Evolutionary conservation across 306 rosid species (phyloP).

Genomic region (Cercis canadensis): DNA sequence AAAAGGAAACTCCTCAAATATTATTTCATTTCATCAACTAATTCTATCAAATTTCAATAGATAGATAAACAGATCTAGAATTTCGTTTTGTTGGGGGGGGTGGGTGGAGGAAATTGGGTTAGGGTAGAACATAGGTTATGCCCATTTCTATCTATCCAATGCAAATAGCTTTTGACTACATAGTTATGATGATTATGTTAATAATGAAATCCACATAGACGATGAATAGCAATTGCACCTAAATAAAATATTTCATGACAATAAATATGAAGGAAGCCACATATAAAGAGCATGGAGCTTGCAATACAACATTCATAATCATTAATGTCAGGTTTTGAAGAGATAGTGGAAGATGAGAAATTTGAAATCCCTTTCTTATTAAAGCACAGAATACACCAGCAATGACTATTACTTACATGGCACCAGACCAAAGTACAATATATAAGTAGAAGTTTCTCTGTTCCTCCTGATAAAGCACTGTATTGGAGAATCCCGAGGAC

Average conservation of each 20-base stretch:
- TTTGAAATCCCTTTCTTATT: background rate
- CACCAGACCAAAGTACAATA: slow-evolving; percentile 66
- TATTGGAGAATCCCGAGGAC: slow-evolving; percentile 75
- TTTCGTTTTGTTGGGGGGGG: background rate
- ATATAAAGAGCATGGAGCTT: background rate
- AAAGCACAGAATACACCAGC: background rate
- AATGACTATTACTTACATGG: slow-evolving; percentile 69
- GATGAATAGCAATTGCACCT: background rate
- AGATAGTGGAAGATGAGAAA: background rate
- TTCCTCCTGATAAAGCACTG: slow-evolving; percentile 87
- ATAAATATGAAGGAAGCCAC: background rate
- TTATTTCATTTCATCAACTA: slow-evolving; percentile 29
- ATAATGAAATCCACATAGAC: background rate
- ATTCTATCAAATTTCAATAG: slow-evolving; percentile 24
- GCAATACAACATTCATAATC: background rate
- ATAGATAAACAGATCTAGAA: slow-evolving; percentile 6
- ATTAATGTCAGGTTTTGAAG: background rate
- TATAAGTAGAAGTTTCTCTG: slow-evolving; percentile 72
- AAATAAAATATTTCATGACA: background rate
- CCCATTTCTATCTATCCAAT: no score
- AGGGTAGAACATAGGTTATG: background rate
- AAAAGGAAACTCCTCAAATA: slow-evolving; percentile 34
- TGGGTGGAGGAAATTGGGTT: background rate
- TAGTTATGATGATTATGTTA: no score
- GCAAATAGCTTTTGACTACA: no score